phyloP scores from a whole-genome alignment of 2,329 filamentous ascomycete genomes.

The Didymella exigua region DNA sequence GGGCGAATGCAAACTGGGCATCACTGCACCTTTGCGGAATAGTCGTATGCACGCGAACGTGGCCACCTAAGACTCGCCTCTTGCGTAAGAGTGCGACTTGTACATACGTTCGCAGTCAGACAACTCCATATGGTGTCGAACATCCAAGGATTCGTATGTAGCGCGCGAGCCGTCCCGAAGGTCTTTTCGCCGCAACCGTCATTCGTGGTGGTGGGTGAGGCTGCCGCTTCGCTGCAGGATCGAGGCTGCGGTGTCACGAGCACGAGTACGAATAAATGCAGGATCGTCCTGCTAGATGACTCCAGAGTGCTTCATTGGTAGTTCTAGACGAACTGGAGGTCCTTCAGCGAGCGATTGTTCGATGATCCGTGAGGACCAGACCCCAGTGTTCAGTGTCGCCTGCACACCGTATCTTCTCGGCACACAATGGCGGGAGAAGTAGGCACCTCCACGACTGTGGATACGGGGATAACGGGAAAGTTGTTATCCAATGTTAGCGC shows the following conservation, averaged over 20 bases:
- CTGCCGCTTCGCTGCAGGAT: slow-evolving; percentile 30
- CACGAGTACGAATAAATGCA: slow-evolving; percentile 14
- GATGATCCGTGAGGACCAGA: slow-evolving; percentile 9
- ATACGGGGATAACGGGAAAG: slow-evolving; percentile 3
- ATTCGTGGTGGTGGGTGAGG: slow-evolving; percentile 17
- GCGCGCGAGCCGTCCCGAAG: slow-evolving; percentile 45
- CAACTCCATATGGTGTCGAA: slow-evolving; percentile 45
- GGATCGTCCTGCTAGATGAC: slow-evolving; percentile 13
- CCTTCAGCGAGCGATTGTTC: neutral
- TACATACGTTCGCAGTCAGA: slow-evolving; percentile 45
- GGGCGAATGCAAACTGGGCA: slow-evolving; percentile 49
- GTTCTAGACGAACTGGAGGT: slow-evolving; percentile 1
- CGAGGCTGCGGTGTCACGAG: slow-evolving; percentile 19
- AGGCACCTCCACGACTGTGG: slow-evolving; percentile 12
- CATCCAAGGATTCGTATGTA: slow-evolving; percentile 36
- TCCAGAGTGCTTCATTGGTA: neutral
- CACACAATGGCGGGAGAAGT: neutral
- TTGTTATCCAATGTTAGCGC: slow-evolving; percentile 7
- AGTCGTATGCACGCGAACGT: slow-evolving; percentile 48
- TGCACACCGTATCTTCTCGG: slow-evolving; percentile 18
- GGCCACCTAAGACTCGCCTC: slow-evolving; percentile 46
- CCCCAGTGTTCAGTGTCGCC: slow-evolving; percentile 13
- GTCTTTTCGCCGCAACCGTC: slow-evolving; percentile 19
- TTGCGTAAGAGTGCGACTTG: slow-evolving; percentile 30
- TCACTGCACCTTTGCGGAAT: slow-evolving; percentile 44